These are phyloP conservation scores for Colletotrichum sp. DNA, from an alignment of 2,329 filamentous ascomycete genomes.

Conservation along the genomic window DNA sequence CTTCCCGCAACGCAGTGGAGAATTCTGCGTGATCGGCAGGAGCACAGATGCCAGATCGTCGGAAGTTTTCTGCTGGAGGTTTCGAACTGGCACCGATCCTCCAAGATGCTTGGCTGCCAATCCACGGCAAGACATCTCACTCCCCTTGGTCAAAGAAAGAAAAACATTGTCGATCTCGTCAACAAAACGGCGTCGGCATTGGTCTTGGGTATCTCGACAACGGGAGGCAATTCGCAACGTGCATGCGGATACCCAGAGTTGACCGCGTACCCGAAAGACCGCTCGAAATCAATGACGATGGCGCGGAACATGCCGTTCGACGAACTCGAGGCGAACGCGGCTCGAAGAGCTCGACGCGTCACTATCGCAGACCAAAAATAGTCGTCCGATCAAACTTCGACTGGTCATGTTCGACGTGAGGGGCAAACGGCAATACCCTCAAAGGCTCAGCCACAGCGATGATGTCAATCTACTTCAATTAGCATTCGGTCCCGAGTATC, in stretches of 20 bases:
- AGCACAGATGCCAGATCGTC: slow-evolving; percentile 6
- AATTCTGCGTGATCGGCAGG: background rate
- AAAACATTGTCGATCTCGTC: background rate
- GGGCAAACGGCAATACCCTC: background rate
- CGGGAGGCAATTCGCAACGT: background rate
- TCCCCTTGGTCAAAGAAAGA: background rate
- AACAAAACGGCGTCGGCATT: background rate
- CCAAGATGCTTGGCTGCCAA: background rate
- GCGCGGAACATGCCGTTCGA: background rate
- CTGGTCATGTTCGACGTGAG: background rate
- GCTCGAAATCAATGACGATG: background rate
- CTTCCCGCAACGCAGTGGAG: background rate
- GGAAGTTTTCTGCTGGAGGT: background rate
- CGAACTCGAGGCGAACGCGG: background rate
- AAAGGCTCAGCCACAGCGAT: background rate
- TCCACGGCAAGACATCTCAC: background rate
- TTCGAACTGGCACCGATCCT: background rate
- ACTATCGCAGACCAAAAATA: background rate
- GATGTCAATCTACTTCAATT: background rate
- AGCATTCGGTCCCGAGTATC: slow-evolving; percentile 9
- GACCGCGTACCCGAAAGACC: background rate
- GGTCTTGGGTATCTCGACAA: background rate
- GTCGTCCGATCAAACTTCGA: background rate
- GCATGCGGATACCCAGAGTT: background rate
- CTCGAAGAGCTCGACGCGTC: background rate